A percentile compares a stretch with the other conserved stretches of the same genome.
phyloP scores from a whole-genome alignment of 768 basidiomycete species.

The Mycena amicta region DNA sequence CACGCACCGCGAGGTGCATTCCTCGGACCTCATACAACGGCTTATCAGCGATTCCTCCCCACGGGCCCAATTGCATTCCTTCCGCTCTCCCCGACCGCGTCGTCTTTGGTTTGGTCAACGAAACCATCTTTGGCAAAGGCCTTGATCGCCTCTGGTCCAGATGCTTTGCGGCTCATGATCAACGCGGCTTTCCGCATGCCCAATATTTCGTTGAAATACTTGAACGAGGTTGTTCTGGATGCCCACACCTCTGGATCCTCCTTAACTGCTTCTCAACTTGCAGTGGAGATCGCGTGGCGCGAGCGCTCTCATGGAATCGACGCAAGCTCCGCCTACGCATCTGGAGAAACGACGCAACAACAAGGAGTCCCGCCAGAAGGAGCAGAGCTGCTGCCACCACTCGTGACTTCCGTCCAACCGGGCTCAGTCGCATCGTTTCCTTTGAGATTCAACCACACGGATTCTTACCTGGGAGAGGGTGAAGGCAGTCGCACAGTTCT shows the following conservation, averaged over 20 bases:
- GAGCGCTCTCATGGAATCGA: slow-evolving; percentile 73
- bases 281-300: slow-evolving; percentile 69
- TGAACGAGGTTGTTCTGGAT: slow-evolving; percentile 64
- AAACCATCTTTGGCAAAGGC: slow-evolving; percentile 73
- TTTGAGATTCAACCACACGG: slow-evolving; percentile 82
- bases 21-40: slow-evolving; percentile 71
- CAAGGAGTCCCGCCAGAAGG: slow-evolving; percentile 63
- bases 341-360: slow-evolving; percentile 28
- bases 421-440: slow-evolving; percentile 89
- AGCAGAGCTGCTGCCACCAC: slow-evolving; percentile 70
- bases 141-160: slow-evolving; percentile 65
- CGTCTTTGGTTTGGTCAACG: slow-evolving; percentile 96
- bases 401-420: slow-evolving; percentile 69
- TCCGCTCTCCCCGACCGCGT: slow-evolving; percentile 74
- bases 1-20: slow-evolving; percentile 69
- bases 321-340: slow-evolving; percentile 63
- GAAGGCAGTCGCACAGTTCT: slow-evolving; percentile 73
- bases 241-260: slow-evolving; percentile 46
- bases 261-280: slow-evolving; percentile 52
- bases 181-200: slow-evolving; percentile 92
- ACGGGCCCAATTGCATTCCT: slow-evolving; percentile 96
- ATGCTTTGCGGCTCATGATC: slow-evolving; percentile 71
- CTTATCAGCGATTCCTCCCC: slow-evolving; percentile 92
- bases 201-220: slow-evolving; percentile 67
- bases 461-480: slow-evolving; percentile 80